Evolutionary conservation across 2,329 filamentous ascomycete species (phyloP), one percentile per base, ranked within the genome.

Genomic region (Periconia digitata): DNA sequence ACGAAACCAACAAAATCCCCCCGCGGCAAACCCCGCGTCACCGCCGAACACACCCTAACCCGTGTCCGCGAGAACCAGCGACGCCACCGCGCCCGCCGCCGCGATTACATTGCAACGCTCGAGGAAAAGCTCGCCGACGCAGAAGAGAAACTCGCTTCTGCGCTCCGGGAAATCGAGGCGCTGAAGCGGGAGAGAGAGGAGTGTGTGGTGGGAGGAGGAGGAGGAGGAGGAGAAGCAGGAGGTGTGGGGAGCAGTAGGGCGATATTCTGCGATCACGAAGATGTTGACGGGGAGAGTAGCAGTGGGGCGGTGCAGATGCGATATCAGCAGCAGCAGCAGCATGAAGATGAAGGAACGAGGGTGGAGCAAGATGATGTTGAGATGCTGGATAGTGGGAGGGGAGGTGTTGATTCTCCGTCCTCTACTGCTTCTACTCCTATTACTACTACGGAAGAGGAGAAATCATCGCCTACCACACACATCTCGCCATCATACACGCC

Each of bases 51-150:
- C 53, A 66, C 71, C 0, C 53, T 74, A 18, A 62, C 59, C 43
- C 71, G 78, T 7, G 72, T 78, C 15, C 75, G 77, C n/a, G 73
- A 80, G 39, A 81, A 80, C 53, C 77, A 80, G 56, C 74, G 78
- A 34, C 72, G 77, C 20, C 77, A 80, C 54, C 74, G 78, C 4
- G 75, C 76, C 8, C 66, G 74, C 23, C 69, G 72, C 36, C 74
- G 72, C 40, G 66, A 69, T 32, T 67, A 71, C 32, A 70, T 79
- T 21, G 57, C 67, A 1, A 64, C 68, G 1, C 61, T 78, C 1
- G 74, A 77, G 54, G 46, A 58, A 16, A 59, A 60, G 50, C 59
- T 71, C 7, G 55, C 57, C 10, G 64, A 68, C 7, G 57, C 62
- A 4, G 63, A 70, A 35, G 40, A 48, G n/a, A 48, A 58, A 43